Evolutionary conservation across 176 grass and related monocot species (phyloP).

Genomic region (Eragrostis curvula): DNA sequence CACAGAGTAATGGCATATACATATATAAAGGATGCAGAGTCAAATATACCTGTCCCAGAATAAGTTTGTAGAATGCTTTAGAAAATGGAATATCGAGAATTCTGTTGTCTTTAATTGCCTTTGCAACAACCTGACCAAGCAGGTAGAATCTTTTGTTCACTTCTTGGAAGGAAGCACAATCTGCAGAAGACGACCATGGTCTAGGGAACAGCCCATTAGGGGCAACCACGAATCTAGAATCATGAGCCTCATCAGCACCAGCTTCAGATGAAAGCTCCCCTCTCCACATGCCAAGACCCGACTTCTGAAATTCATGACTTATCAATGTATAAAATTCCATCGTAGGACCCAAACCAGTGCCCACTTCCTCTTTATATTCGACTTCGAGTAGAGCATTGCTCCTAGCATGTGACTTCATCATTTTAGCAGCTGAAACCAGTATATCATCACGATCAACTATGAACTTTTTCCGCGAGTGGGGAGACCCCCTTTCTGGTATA

Average conservation of each 20-base stretch:
- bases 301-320: slow-evolving; percentile 84
- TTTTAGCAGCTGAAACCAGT: slow-evolving; percentile 68
- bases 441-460: slow-evolving; percentile 82
- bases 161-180: slow-evolving; percentile 55
- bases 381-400: slow-evolving; percentile 70
- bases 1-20: slow-evolving; percentile 27
- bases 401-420: slow-evolving; percentile 69
- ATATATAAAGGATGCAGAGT: slow-evolving; percentile 29
- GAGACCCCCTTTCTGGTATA: slow-evolving; percentile 45
- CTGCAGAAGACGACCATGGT: slow-evolving; percentile 55
- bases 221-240: slow-evolving; percentile 48
- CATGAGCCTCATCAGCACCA: slow-evolving; percentile 22
- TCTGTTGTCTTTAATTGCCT: slow-evolving; percentile 78
- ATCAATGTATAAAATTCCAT: slow-evolving; percentile 87
- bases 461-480: slow-evolving; percentile 70
- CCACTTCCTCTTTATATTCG: slow-evolving; percentile 80
- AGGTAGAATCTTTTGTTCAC: slow-evolving; percentile 58
- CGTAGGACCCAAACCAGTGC: slow-evolving; percentile 84
- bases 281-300: slow-evolving; percentile 79
- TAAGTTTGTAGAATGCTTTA: slow-evolving; percentile 76
- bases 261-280: slow-evolving; percentile 48
- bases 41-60: slow-evolving; percentile 66
- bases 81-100: slow-evolving; percentile 86
- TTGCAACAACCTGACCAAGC: slow-evolving; percentile 74
- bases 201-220: slow-evolving; percentile 73